Conservation (phyloP, 306 rosid genomes). For the Casuarina glauca region DNA sequence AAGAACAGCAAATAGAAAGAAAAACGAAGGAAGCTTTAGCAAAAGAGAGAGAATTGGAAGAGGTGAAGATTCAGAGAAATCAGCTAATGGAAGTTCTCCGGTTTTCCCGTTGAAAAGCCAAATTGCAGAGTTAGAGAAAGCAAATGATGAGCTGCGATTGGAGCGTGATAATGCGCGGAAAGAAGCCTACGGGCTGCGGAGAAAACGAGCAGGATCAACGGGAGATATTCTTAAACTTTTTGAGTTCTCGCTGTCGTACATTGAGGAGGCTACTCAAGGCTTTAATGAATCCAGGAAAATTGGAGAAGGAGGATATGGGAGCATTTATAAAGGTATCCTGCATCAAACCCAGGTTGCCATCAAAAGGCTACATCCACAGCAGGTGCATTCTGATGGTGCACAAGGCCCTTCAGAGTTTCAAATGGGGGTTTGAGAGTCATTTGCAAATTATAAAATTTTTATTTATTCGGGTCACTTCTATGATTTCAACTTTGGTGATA, state of each 20-base stretch:
- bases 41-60: slow-evolving; percentile 49
- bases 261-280: slow-evolving; percentile 60
- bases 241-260: slow-evolving; percentile 61
- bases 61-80: slow-evolving; percentile 42
- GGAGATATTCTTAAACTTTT: slow-evolving; percentile 40
- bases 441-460: neutral
- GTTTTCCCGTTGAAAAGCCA: slow-evolving; percentile 51
- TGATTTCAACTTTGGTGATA: no score
- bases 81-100: slow-evolving; percentile 48
- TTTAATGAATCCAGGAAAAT: slow-evolving; percentile 63
- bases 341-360: slow-evolving; percentile 82
- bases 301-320: slow-evolving; percentile 95
- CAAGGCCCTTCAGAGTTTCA: slow-evolving; percentile 72
- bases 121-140: slow-evolving; percentile 50
- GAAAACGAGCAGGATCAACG: slow-evolving; percentile 53
- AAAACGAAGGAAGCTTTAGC: slow-evolving; percentile 55
- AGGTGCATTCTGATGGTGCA: slow-evolving; percentile 44
- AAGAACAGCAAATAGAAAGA: slow-evolving; percentile 58
- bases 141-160: slow-evolving; percentile 55
- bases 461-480: no score
- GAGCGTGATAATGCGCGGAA: slow-evolving; percentile 56
- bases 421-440: slow-evolving; percentile 43
- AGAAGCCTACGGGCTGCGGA: slow-evolving; percentile 69
- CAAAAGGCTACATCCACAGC: slow-evolving; percentile 59
- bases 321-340: slow-evolving; percentile 61